phyloP scores from a whole-genome alignment of 2,329 filamentous ascomycete genomes.

The Cephalotrichum gorgonifer region DNA sequence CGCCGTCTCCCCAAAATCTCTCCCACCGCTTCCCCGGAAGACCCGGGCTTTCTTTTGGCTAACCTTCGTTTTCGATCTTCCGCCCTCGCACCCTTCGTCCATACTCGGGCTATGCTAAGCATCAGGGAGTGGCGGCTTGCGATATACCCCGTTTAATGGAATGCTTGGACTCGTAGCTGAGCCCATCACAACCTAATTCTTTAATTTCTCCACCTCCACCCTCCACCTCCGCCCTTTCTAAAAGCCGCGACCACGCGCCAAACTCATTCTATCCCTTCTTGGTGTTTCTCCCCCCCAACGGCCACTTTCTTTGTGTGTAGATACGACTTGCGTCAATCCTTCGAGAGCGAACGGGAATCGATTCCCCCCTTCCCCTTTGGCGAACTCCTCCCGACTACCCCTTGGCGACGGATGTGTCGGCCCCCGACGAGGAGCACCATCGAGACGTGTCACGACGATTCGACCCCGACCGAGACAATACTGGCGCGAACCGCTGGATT shows the following conservation, averaged over 20 bases:
- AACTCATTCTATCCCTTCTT: no score
- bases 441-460: background rate
- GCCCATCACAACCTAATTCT: background rate
- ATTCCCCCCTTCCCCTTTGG: no score
- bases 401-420: background rate
- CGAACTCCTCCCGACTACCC: no score
- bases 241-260: no score
- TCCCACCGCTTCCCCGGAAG: background rate
- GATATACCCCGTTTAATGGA: background rate
- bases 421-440: background rate
- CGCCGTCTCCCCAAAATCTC: no score
- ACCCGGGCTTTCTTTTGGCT: background rate
- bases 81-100: no score
- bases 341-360: no score
- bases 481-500: constrained; percentile 1
- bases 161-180: no score
- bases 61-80: background rate
- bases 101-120: background rate
- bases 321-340: no score
- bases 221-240: background rate
- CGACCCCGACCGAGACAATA: background rate
- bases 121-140: background rate
- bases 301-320: no score
- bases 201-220: background rate
- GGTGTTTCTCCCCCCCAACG: no score